phyloP scores from a whole-genome alignment of 805 yeast genomes.

The Barnettozyma pratensis region DNA sequence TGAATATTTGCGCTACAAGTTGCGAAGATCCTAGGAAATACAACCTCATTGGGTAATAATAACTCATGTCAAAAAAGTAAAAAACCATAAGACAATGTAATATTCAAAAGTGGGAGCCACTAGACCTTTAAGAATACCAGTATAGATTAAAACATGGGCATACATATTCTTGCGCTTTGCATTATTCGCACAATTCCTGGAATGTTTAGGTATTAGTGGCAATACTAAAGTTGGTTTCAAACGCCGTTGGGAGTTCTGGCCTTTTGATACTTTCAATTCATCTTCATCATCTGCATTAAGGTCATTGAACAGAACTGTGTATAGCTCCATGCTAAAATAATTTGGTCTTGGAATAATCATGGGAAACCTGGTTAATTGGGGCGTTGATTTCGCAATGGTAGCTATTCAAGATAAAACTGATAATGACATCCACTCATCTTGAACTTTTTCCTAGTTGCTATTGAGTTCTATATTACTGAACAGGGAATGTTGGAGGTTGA shows the following conservation, averaged over 20 bases:
- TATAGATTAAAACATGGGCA: constrained; percentile 33
- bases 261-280: constrained; percentile 33
- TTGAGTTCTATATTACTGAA: constrained; percentile 25
- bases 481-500: constrained; percentile 27
- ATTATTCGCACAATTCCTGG: constrained; percentile 34
- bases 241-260: constrained; percentile 39
- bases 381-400: constrained; percentile 34
- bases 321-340: constrained; percentile 34
- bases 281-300: constrained; percentile 32
- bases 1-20: too few relatives aligned
- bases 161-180: constrained; percentile 29
- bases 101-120: too few relatives aligned
- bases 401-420: constrained; percentile 35
- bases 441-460: constrained; percentile 27
- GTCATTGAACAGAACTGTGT: constrained; percentile 32
- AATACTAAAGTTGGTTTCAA: constrained; percentile 32
- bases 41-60: too few relatives aligned
- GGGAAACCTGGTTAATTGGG: constrained; percentile 39
- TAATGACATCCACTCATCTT: constrained; percentile 34
- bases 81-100: too few relatives aligned
- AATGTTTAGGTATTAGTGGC: constrained; percentile 30
- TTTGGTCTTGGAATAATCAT: constrained; percentile 38
- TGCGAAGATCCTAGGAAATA: too few relatives aligned
- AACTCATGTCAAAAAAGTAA: too few relatives aligned
- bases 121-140: constrained; percentile 6